Evolutionary conservation across 768 basidiomycete species (phyloP).

Genomic region (Trametes cubensis): DNA sequence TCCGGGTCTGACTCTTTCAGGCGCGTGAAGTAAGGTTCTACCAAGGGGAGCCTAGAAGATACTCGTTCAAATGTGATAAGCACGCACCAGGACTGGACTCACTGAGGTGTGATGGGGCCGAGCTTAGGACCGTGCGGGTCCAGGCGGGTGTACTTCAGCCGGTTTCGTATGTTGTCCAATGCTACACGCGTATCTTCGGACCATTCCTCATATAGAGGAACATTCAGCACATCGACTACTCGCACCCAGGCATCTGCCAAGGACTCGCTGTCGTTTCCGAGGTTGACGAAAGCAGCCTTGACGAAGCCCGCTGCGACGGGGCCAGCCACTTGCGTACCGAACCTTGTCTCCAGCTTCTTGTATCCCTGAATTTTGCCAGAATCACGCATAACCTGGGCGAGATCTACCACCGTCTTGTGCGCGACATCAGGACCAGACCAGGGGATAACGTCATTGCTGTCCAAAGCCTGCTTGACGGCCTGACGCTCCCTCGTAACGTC

Average conservation of each 20-base stretch:
- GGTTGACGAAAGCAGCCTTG: slow-evolving; percentile 61
- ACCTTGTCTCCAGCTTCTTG: slow-evolving; percentile 63
- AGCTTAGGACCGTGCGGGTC: slow-evolving; percentile 83
- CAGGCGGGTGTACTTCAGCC: slow-evolving; percentile 79
- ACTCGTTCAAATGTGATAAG: slow-evolving; percentile 3
- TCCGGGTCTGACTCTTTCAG: slow-evolving; percentile 54
- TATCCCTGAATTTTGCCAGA: slow-evolving; percentile 61
- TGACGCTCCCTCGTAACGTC: slow-evolving; percentile 68
- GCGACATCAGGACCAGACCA: slow-evolving; percentile 67
- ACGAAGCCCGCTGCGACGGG: slow-evolving; percentile 73
- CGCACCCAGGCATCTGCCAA: slow-evolving; percentile 74
- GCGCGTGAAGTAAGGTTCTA: slow-evolving; percentile 93
- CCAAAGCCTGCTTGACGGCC: slow-evolving; percentile 57
- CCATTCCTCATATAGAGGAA: slow-evolving; percentile 85
- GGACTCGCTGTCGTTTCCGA: slow-evolving; percentile 48
- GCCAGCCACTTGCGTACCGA: slow-evolving; percentile 65
- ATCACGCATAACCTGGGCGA: slow-evolving; percentile 64
- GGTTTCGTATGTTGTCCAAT: slow-evolving; percentile 70
- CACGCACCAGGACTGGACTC: slow-evolving; percentile 29
- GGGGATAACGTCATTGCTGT: slow-evolving; percentile 43
- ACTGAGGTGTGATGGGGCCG: slow-evolving; percentile 78
- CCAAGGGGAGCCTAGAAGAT: slow-evolving; percentile 68
- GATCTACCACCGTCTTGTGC: slow-evolving; percentile 61
- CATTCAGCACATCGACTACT: slow-evolving; percentile 86
- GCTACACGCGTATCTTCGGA: slow-evolving; percentile 79